Evolutionary conservation across 441 rosid species (phyloP).

Genomic region (Gossypium gossypioides): DNA sequence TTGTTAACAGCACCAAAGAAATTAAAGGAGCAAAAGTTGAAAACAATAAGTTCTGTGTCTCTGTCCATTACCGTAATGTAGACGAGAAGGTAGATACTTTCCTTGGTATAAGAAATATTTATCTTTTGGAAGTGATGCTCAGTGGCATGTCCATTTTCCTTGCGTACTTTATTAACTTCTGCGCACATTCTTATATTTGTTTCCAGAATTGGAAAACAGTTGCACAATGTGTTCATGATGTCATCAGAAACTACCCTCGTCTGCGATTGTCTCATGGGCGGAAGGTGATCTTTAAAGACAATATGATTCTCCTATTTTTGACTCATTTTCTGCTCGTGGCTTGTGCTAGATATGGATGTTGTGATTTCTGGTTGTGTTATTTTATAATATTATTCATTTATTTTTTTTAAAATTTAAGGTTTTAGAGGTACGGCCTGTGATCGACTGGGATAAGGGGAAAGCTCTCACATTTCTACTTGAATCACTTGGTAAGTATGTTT

Average conservation of each 20-base stretch:
- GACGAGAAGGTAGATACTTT: slow-evolving; percentile 47
- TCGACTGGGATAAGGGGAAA: slow-evolving; percentile 95
- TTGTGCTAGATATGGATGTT: background rate
- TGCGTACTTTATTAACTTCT: background rate
- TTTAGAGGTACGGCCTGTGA: slow-evolving; percentile 85
- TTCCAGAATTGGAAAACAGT: slow-evolving; percentile 63
- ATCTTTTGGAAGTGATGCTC: background rate
- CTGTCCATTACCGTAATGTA: slow-evolving; percentile 91
- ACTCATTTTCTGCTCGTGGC: background rate
- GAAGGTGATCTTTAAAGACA: slow-evolving; percentile 46
- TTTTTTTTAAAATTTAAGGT: slow-evolving; percentile 29
- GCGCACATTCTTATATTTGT: background rate
- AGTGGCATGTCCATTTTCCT: background rate
- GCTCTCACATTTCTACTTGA: slow-evolving; percentile 84
- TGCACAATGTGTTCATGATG: slow-evolving; percentile 46
- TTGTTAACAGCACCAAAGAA: slow-evolving; percentile 49
- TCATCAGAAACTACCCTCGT: slow-evolving; percentile 53
- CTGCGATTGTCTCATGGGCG: slow-evolving; percentile 80
- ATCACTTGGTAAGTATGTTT: slow-evolving; percentile 59
- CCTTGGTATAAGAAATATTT: slow-evolving; percentile 5
- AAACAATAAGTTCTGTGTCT: slow-evolving; percentile 81
- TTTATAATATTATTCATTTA: background rate
- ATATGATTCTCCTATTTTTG: background rate
- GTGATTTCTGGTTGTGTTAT: background rate
- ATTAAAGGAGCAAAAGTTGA: slow-evolving; percentile 75